These are phyloP conservation scores for Spinacia oleracea DNA, from an alignment of 179 eudicot species.

Conservation along the genomic window DNA sequence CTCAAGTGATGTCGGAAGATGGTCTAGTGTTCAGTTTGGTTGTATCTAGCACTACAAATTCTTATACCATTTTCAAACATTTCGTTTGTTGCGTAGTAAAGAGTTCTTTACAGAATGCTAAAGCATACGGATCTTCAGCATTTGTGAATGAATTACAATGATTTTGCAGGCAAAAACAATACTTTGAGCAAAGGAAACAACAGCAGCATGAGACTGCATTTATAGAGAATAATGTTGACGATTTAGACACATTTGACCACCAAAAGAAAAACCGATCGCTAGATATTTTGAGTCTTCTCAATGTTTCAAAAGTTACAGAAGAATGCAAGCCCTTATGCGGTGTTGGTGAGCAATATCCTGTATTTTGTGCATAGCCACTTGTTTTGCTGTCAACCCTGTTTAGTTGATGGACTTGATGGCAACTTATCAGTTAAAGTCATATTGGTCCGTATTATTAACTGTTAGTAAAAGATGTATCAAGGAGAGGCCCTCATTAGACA, in stretches of 20 bases:
- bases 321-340: conserved; percentile 27
- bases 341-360: conserved; percentile 24
- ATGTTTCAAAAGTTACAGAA: conserved; percentile 49
- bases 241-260: conserved; percentile 29
- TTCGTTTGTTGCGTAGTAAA: conserved; percentile 3
- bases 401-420: conserved; percentile 13
- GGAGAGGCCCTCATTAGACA: neutral
- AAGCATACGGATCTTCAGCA: conserved; percentile 1
- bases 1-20: neutral
- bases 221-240: conserved; percentile 43
- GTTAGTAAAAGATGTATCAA: neutral
- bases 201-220: conserved; percentile 49
- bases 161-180: conserved; percentile 75
- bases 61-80: neutral
- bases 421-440: neutral
- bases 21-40: conserved; percentile 1
- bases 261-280: conserved; percentile 56
- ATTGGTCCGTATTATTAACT: neutral
- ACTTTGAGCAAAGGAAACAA: conserved; percentile 87
- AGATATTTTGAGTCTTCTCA: conserved; percentile 74
- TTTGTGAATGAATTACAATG: neutral
- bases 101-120: neutral
- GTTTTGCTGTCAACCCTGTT: neutral
- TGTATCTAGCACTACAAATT: neutral
- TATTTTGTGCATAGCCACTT: conserved; percentile 1